These are phyloP conservation scores for Leersia perrieri DNA, from an alignment of 176 grass and related monocot species.

Conservation along the genomic window DNA sequence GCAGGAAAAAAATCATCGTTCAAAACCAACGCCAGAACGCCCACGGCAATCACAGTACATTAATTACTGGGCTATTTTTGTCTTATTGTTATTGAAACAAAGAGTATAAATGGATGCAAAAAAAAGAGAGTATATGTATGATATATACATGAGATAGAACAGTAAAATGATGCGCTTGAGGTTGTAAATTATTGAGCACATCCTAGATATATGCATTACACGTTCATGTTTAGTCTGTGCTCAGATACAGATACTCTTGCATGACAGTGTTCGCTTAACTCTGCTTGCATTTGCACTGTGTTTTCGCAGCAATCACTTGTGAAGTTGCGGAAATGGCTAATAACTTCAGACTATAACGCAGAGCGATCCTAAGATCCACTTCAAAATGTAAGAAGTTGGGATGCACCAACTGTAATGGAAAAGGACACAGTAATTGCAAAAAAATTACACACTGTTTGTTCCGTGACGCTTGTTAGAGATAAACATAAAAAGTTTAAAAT, in stretches of 20 bases:
- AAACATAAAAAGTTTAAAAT: background rate
- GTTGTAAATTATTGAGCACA: background rate
- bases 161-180: background rate
- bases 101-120: background rate
- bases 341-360: background rate
- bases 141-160: background rate
- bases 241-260: background rate
- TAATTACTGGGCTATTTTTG: background rate
- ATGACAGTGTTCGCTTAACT: background rate
- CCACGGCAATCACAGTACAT: background rate
- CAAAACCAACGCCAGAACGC: background rate
- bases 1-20: background rate
- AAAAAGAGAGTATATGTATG: background rate
- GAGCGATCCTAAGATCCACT: background rate
- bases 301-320: background rate
- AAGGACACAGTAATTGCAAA: background rate
- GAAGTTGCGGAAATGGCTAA: background rate
- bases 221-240: background rate
- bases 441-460: background rate
- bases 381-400: background rate
- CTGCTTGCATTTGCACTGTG: background rate
- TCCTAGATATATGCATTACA: background rate
- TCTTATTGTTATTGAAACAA: background rate
- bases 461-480: background rate
- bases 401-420: background rate